Percentiles rank a stretch among this genome's conserved stretches.
Evolutionary conservation across 2,329 filamentous ascomycete genomes (phyloP).

Genomic region (Diaporthe sp.): DNA sequence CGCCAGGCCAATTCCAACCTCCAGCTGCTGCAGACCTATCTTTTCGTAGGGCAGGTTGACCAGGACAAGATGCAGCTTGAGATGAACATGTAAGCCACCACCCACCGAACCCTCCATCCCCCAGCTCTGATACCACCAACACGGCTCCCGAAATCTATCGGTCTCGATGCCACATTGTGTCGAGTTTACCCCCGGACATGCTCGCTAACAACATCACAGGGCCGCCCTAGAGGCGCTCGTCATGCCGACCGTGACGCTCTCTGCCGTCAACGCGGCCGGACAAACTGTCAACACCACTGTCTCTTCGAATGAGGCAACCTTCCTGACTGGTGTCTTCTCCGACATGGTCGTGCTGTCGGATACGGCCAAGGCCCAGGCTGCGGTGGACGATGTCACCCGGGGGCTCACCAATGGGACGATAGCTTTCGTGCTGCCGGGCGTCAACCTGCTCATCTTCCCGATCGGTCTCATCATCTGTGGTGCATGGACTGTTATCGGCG

Average conservation of each 20-base stretch:
- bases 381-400: conserved; percentile 62
- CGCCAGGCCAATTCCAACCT: conserved; percentile 47
- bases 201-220: conserved; percentile 52
- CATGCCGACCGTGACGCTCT: conserved; percentile 77
- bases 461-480: conserved; percentile 76
- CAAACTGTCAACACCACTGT: conserved; percentile 72
- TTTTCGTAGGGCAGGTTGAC: conserved; percentile 79
- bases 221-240: conserved; percentile 73
- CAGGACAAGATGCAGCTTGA: conserved; percentile 63
- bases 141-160: too few species aligned
- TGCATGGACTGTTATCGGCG: conserved; percentile 71
- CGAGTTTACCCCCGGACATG: background rate
- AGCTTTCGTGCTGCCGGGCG: conserved; percentile 78
- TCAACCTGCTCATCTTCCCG: conserved; percentile 77
- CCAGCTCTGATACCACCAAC: background rate
- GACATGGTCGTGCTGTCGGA: conserved; percentile 66
- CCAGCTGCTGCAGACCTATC: conserved; percentile 71
- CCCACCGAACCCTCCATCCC: background rate
- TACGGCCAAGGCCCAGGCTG: conserved; percentile 61
- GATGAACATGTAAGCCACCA: conserved; percentile 72
- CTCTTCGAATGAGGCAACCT: conserved; percentile 78
- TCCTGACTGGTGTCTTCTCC: conserved; percentile 79
- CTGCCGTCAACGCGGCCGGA: conserved; percentile 67
- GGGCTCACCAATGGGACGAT: conserved; percentile 65
- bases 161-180: background rate